Evolutionary conservation across 177 flowering plant species (phyloP).

Genomic region (Vitis hybrid): DNA sequence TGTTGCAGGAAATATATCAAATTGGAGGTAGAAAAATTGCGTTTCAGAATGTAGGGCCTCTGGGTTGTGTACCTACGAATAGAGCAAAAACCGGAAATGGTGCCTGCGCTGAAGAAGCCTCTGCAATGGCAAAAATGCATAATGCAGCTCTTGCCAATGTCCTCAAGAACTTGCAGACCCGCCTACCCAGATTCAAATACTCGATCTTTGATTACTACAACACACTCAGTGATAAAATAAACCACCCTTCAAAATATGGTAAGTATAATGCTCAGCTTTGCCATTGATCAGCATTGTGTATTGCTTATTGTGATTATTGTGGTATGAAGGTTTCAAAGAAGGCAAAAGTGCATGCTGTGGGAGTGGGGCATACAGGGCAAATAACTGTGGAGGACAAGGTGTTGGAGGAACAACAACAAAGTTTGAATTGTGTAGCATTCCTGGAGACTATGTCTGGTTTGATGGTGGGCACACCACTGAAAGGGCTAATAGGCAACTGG

Average conservation of each 20-base stretch:
- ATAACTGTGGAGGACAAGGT: slow-evolving; percentile 12
- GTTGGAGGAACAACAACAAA: neutral
- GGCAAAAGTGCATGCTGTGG: slow-evolving; percentile 16
- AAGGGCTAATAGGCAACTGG: slow-evolving; percentile 5
- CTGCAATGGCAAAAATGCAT: slow-evolving; percentile 3
- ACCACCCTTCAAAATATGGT: slow-evolving; percentile 2
- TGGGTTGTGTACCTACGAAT: slow-evolving; percentile 4
- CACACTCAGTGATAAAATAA: neutral
- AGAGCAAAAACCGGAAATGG: neutral
- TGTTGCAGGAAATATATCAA: slow-evolving; percentile 6
- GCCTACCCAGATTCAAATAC: slow-evolving; percentile 8
- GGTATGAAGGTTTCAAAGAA: slow-evolving; percentile 15
- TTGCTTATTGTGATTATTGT: neutral
- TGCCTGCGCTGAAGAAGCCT: neutral
- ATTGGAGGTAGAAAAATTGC: slow-evolving; percentile 14
- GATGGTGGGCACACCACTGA: slow-evolving; percentile 18
- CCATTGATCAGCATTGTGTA: neutral
- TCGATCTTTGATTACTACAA: slow-evolving; percentile 9
- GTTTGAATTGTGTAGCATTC: slow-evolving; percentile 9
- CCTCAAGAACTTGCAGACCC: neutral
- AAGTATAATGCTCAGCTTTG: neutral
- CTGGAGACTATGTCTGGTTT: slow-evolving; percentile 16
- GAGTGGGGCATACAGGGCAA: slow-evolving; percentile 8
- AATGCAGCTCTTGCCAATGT: slow-evolving; percentile 3
- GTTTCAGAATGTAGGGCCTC: slow-evolving; percentile 4